Percentiles rank a stretch among this genome's conserved stretches.
Conservation (phyloP, 1,139 yeast species). For the Blastobotrys capitulatus region DNA sequence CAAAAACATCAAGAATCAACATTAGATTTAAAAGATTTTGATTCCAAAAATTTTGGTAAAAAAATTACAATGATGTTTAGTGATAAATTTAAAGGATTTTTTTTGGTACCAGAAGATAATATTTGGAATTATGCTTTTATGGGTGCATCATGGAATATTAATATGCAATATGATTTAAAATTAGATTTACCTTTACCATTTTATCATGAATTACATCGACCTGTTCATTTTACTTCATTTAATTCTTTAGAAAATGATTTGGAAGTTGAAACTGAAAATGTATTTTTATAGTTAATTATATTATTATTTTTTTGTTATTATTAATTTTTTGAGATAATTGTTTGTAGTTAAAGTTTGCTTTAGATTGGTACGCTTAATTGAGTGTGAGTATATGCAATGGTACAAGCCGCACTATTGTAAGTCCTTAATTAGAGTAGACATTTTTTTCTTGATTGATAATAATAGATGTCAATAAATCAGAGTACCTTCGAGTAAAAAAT, state of each 20-base stretch:
- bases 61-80: slow-evolving; percentile 70
- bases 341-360: no score
- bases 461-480: no score
- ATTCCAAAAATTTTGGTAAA: slow-evolving; percentile 51
- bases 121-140: slow-evolving; percentile 90
- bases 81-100: slow-evolving; percentile 73
- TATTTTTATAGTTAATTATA: slow-evolving; percentile 43
- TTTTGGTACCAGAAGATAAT: slow-evolving; percentile 77
- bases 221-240: slow-evolving; percentile 76
- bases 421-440: no score
- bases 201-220: slow-evolving; percentile 83
- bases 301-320: neutral
- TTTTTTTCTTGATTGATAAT: no score
- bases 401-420: no score
- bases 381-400: no score
- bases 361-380: no score
- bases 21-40: slow-evolving; percentile 57
- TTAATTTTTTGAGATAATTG: no score
- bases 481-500: no score
- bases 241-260: slow-evolving; percentile 56
- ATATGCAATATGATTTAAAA: slow-evolving; percentile 56
- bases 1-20: slow-evolving; percentile 51
- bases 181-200: slow-evolving; percentile 76
- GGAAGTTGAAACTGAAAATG: slow-evolving; percentile 68
- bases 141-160: slow-evolving; percentile 76